Base-by-base conservation (phyloP, 192 early-diverging fungal species). In the Coemansia sp. region DNA sequence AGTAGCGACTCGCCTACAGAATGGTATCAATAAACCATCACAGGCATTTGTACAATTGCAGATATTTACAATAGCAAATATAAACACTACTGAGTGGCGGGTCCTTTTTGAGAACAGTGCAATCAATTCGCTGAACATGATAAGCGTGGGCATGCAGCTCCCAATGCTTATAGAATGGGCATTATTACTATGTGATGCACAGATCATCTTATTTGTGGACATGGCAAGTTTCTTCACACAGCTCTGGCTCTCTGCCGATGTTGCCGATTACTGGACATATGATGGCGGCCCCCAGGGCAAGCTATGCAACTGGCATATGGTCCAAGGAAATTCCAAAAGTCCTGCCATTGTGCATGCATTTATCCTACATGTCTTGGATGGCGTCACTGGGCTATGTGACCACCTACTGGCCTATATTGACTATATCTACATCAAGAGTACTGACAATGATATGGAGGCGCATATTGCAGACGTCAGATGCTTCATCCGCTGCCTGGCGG, bases 261-360 rank as follows among this genome's bases (percentile, higher is more conserved):
- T 53, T 1, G 36, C 36, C 0, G 61, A 67, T 39, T 76, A 63
- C 22, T 71, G 64, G 68, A 51, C 25, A 0, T 71, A 62, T 22
- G 32, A 64, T 2, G 57, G 69, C 0, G 59, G 62, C 0, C 24
- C 0, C 0, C 6, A 32, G 0, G 70, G 66, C 25, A 11, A 27
- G 3, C 10, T 78, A 24, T 51, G 27, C 32, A 59, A 69, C 0
- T 3, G 17, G 0, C 58, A 66, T 2, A 58, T 78, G 55, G 70
- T 72, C 0, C 75, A 78, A 33, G 70, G 76, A 2, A 68, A 72
- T n/a, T n/a, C n/a, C n/a, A n/a, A n/a, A n/a, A n/a, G n/a, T n/a
- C n/a, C n/a, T n/a, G n/a, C n/a, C n/a, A 71, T 78, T 59, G 59
- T 46, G 24, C 59, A 61, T 11, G 59, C 59, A 9, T 61, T 61